Percentiles rank a stretch among this genome's conserved stretches.
Evolutionary conservation across 2,329 filamentous ascomycete genomes (phyloP).

Genomic region (Blastomyces parvus): DNA sequence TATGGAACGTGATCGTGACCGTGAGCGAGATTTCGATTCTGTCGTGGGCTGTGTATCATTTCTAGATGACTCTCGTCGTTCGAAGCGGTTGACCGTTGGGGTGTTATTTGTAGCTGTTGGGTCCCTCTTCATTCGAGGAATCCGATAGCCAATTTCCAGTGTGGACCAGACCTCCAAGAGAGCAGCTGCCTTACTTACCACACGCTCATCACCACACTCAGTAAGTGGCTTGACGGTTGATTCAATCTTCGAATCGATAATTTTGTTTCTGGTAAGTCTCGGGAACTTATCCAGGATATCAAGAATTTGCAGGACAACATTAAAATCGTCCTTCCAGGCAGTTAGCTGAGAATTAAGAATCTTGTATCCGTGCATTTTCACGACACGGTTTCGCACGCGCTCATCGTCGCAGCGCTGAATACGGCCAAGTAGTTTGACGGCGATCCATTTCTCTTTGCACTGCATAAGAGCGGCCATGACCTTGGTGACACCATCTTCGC

Average conservation of each 20-base stretch:
- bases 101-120: constrained; percentile 46
- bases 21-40: constrained; percentile 37
- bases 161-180: constrained; percentile 81
- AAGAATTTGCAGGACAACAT: constrained; percentile 79
- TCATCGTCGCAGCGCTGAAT: constrained; percentile 83
- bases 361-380: constrained; percentile 94
- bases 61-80: constrained; percentile 44
- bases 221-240: constrained; percentile 62
- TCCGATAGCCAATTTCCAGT: constrained; percentile 82
- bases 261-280: constrained; percentile 87
- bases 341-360: constrained; percentile 81
- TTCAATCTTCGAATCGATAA: constrained; percentile 92
- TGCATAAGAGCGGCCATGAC: constrained; percentile 96
- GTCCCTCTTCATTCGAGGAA: constrained; percentile 79
- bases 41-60: constrained; percentile 43
- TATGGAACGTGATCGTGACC: constrained; percentile 41
- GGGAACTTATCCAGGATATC: constrained; percentile 84
- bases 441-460: constrained; percentile 99
- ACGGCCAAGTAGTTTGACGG: constrained; percentile 81
- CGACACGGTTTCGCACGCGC: constrained; percentile 73
- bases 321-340: constrained; percentile 79
- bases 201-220: constrained; percentile 60
- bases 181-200: constrained; percentile 59
- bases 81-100: constrained; percentile 54
- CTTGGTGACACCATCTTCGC: constrained; percentile 77